These are phyloP conservation scores for Zygosaccharomyces lentus DNA, from an alignment of 805 yeast genomes.

Conservation along the genomic window DNA sequence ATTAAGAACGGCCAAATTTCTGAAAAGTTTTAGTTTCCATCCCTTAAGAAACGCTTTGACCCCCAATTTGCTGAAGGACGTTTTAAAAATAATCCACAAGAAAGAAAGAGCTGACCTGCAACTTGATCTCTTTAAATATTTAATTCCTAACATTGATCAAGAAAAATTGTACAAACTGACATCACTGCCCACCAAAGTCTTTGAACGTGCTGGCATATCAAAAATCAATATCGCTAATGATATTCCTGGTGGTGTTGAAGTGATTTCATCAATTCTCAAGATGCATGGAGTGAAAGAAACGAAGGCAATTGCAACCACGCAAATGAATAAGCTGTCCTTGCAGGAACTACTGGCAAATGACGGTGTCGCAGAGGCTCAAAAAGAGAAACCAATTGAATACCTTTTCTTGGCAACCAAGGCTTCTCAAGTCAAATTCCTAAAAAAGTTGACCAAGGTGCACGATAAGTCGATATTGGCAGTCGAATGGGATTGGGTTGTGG, in stretches of 20 bases:
- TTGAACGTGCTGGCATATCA: constrained; percentile 23
- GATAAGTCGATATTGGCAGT: constrained; percentile 21
- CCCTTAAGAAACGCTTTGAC: constrained; percentile 47
- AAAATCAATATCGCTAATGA: constrained; percentile 25
- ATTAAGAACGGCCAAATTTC: constrained; percentile 83
- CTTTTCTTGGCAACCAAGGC: constrained; percentile 29
- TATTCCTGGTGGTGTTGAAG: constrained; percentile 29
- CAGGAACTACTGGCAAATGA: constrained; percentile 19
- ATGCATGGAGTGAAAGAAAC: constrained; percentile 28
- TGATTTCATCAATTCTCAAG: constrained; percentile 25
- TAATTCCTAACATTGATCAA: constrained; percentile 34
- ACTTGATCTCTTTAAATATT: constrained; percentile 28
- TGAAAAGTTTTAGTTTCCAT: constrained; percentile 59
- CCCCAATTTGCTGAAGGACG: constrained; percentile 46
- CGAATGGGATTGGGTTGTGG: constrained; percentile 36
- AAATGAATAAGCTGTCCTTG: constrained; percentile 16
- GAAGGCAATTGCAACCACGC: constrained; percentile 15
- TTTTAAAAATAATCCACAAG: constrained; percentile 35
- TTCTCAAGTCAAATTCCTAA: constrained; percentile 29
- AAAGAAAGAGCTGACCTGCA: constrained; percentile 10
- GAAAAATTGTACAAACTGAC: constrained; percentile 22
- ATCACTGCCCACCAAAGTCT: constrained; percentile 20
- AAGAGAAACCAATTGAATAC: constrained; percentile 16
- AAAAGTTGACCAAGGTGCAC: constrained; percentile 13
- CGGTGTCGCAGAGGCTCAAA: not conserved